Evolutionary conservation across 257 asterid species (phyloP).

Genomic region (Salvia miltiorrhiza): DNA sequence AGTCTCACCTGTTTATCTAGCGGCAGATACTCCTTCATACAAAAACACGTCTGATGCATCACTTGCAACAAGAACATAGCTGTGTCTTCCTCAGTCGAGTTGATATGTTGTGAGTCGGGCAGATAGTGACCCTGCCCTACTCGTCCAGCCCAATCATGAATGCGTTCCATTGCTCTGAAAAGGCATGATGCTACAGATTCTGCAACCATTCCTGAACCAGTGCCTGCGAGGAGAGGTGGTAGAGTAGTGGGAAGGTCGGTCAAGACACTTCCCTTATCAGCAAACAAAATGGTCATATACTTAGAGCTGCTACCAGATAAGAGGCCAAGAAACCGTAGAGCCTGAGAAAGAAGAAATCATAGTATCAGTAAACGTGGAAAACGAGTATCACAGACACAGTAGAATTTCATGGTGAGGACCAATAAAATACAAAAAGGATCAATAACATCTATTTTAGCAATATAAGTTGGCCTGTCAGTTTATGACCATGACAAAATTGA

Average conservation of each 20-base stretch:
- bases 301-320: constrained; percentile 74
- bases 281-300: constrained; percentile 66
- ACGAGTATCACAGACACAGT: not conserved
- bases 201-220: constrained; percentile 49
- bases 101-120: constrained; percentile 38
- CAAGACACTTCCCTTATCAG: constrained; percentile 53
- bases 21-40: constrained; percentile 54
- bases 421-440: not conserved
- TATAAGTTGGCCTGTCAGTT: too few relatives aligned
- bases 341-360: constrained; percentile 43
- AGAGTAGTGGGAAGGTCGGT: constrained; percentile 76
- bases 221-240: constrained; percentile 48
- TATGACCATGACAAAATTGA: not conserved
- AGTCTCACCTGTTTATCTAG: constrained; percentile 64
- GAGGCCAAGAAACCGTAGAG: constrained; percentile 70
- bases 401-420: not conserved
- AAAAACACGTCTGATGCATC: constrained; percentile 53
- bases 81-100: constrained; percentile 43
- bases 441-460: too few relatives aligned
- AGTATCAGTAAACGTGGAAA: not conserved
- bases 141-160: constrained; percentile 49
- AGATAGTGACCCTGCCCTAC: constrained; percentile 19
- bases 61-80: constrained; percentile 52
- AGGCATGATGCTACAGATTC: constrained; percentile 54
- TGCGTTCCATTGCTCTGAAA: constrained; percentile 51